Evolutionary conservation across 108 stramenopile genomes (phyloP).

Genomic region (Epipyxis sp.): DNA sequence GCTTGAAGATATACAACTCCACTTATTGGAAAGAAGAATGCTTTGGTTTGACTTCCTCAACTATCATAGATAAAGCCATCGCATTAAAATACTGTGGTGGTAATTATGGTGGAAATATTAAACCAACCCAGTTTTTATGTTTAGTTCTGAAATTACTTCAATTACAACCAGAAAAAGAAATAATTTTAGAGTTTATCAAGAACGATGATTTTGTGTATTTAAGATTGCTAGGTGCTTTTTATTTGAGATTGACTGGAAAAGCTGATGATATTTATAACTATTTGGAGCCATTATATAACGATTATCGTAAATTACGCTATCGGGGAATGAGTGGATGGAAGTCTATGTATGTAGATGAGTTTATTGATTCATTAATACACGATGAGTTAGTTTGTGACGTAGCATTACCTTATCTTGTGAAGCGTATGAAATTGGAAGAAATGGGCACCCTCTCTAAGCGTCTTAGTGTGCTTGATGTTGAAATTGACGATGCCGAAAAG

Average conservation of each 20-base stretch:
- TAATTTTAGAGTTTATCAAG: slow-evolving; percentile 75
- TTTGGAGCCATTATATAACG: slow-evolving; percentile 83
- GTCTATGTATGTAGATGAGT: slow-evolving; percentile 80
- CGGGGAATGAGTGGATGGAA: slow-evolving; percentile 69
- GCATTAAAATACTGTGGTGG: slow-evolving; percentile 75
- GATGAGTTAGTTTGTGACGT: slow-evolving; percentile 76
- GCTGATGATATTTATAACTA: slow-evolving; percentile 82
- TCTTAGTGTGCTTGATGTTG: slow-evolving; percentile 42
- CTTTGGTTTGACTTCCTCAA: slow-evolving; percentile 77
- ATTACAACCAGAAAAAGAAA: slow-evolving; percentile 86
- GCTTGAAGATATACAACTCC: slow-evolving; percentile 77
- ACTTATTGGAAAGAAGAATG: slow-evolving; percentile 69
- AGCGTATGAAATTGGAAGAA: slow-evolving; percentile 68
- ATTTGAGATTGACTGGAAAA: slow-evolving; percentile 82
- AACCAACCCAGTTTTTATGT: slow-evolving; percentile 88
- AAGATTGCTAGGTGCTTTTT: slow-evolving; percentile 85
- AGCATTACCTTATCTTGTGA: slow-evolving; percentile 80
- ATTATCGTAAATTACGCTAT: slow-evolving; percentile 70
- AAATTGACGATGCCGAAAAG: slow-evolving; percentile 36
- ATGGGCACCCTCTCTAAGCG: slow-evolving; percentile 50
- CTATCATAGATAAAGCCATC: slow-evolving; percentile 85
- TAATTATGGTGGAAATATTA: slow-evolving; percentile 74
- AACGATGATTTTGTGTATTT: slow-evolving; percentile 96
- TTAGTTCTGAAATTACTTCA: slow-evolving; percentile 90
- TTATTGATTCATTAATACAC: slow-evolving; percentile 69